These are phyloP conservation scores for Pseudogymnoascus sp. DNA, from an alignment of 2,329 filamentous ascomycete genomes.

Conservation along the genomic window DNA sequence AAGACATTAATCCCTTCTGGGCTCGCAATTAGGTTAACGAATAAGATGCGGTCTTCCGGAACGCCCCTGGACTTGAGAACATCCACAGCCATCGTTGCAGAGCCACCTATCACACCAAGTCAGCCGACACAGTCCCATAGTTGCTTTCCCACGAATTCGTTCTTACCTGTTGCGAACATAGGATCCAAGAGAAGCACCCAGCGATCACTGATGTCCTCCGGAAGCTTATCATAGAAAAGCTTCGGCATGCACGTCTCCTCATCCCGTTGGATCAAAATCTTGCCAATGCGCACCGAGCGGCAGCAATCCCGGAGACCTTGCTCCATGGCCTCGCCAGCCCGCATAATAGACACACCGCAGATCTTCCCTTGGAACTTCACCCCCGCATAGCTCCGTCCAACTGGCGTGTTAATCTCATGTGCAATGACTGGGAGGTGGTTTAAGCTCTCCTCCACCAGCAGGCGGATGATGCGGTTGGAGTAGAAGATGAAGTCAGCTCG, in stretches of 20 bases:
- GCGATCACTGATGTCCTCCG: conserved; percentile 82
- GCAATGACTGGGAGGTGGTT: conserved; percentile 92
- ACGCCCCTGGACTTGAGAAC: conserved; percentile 85
- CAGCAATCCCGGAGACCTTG: conserved; percentile 94
- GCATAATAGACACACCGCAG: conserved; percentile 97
- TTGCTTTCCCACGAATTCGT: neutral
- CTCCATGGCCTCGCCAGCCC: conserved; percentile 97
- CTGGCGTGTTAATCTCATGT: conserved; percentile 83
- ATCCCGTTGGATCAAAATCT: conserved; percentile 95
- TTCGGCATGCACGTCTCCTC: conserved; percentile 90
- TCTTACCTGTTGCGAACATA: conserved; percentile 94
- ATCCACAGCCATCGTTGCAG: conserved; percentile 93
- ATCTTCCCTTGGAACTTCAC: conserved; percentile 97
- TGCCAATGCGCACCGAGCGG: conserved; percentile 93
- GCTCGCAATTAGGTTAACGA: conserved; percentile 96
- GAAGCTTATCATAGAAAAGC: conserved; percentile 96
- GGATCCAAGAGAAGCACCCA: conserved; percentile 94
- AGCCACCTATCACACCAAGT: conserved; percentile 59
- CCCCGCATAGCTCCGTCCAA: conserved; percentile 80
- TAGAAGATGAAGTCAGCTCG: conserved; percentile 99
- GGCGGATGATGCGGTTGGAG: conserved; percentile 93
- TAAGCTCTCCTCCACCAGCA: conserved; percentile 92
- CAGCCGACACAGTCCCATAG: neutral
- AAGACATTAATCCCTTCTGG: conserved; percentile 88
- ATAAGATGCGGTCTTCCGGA: conserved; percentile 89